These are phyloP conservation scores for Saccharomycopsis sp. DNA, from an alignment of 805 yeast genomes.

Conservation along the genomic window DNA sequence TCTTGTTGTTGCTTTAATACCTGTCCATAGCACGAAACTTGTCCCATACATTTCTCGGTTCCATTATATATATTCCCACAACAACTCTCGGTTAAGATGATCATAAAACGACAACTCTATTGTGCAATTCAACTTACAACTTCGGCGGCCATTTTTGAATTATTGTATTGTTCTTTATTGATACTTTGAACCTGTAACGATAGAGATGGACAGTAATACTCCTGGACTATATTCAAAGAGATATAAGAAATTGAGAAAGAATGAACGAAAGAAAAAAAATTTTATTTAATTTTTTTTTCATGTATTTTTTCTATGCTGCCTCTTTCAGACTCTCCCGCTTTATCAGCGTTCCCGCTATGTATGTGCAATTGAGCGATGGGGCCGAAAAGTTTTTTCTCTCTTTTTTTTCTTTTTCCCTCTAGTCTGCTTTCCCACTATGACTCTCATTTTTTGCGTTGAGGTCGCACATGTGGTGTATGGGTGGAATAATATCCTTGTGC, in stretches of 20 bases:
- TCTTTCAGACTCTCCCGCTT: neutral
- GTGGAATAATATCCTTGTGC: no score
- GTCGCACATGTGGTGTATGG: no score
- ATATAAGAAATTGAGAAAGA: neutral
- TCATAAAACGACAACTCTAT: neutral
- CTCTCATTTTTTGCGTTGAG: no score
- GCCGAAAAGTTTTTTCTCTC: neutral
- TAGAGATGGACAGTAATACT: slow-evolving; percentile 2
- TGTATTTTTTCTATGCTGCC: neutral
- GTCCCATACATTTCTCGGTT: neutral
- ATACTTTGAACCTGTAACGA: neutral
- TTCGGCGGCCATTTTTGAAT: slow-evolving; percentile 2
- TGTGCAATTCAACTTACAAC: neutral
- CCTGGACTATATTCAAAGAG: neutral
- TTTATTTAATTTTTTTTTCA: neutral
- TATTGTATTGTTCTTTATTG: slow-evolving; percentile 1
- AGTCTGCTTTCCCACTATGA: neutral
- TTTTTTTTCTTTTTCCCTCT: neutral
- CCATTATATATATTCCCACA: no score
- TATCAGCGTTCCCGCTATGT: neutral
- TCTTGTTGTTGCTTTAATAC: neutral
- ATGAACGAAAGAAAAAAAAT: neutral
- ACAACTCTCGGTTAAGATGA: no score
- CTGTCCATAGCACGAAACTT: neutral
- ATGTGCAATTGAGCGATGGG: neutral